Evolutionary conservation across 805 yeast genomes (phyloP), one percentile per base, ranked within the genome.

Genomic region (Saturnispora dispora): DNA sequence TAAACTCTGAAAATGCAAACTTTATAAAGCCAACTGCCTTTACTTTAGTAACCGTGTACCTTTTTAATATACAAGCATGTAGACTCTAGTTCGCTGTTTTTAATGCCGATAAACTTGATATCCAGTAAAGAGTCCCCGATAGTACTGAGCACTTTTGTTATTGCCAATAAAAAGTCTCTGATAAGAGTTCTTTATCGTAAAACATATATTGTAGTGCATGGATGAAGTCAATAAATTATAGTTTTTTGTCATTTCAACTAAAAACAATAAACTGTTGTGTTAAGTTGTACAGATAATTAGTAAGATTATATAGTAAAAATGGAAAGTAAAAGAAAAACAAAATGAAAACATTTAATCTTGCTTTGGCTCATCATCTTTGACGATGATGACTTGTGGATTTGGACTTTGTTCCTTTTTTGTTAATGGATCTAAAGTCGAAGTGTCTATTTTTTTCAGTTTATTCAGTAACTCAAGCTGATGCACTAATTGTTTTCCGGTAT

Each of bases 401-500:
- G 47, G 47, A 15, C 33, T 45, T 20, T 23, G 37, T 10, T 40
- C 30, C 2, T n/a, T 40, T 5, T 22, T 40, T 40, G 6, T 13
- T n/a, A 3, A 11, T 17, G 44, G 22, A 40, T 40, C 30, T 40
- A 7, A 9, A 13, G 30, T n/a, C 7, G 44, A 40, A 2, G 20
- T 9, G 22, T 60, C 57, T 44, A 64, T 58, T 36, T 58, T 59
- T 39, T 63, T 62, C 20, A 67, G 53, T 47, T 63, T 63, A 46
- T 58, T 57, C 20, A 60, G 46, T 46, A 67, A 52, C 45, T 60
- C 55, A 9, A 55, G 50, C 50, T 63, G 63, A 45, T 64, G 67
- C 41, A 63, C 59, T 46, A 48, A 54, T 47, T 65, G 68, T 45
- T 61, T 61, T 30, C 58, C 60, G 10, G 55, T 52, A 46, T 69